Evolutionary conservation across 2,329 filamentous ascomycete genomes (phyloP).

Genomic region (Aspergillus hortae): DNA sequence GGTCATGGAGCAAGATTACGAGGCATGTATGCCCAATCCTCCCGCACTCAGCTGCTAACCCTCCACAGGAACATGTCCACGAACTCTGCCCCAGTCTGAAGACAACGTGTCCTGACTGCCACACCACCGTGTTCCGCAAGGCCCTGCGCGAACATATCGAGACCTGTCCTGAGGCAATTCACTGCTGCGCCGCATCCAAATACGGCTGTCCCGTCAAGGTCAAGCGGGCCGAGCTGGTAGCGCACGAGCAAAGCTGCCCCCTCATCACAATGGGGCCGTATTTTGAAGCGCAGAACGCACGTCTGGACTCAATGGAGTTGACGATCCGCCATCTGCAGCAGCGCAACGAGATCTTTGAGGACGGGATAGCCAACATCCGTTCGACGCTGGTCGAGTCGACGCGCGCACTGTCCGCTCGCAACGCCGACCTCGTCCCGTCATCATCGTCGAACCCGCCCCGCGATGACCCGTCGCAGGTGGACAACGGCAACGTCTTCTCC

Average conservation of each 20-base stretch:
- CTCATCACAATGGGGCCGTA: constrained; percentile 47
- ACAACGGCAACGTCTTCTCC: constrained; percentile 26
- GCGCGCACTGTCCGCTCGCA: constrained; percentile 14
- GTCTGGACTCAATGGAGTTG: constrained; percentile 42
- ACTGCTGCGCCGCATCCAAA: constrained; percentile 36
- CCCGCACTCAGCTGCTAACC: not conserved
- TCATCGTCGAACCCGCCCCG: constrained; percentile 9
- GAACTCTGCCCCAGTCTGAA: constrained; percentile 36
- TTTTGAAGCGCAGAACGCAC: constrained; percentile 41
- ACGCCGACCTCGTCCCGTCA: constrained; percentile 11
- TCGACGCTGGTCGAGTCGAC: constrained; percentile 34
- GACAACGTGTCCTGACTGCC: constrained; percentile 37
- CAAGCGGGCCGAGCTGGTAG: constrained; percentile 34
- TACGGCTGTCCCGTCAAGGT: constrained; percentile 43
- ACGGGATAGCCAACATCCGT: constrained; percentile 42
- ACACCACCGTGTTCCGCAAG: constrained; percentile 28
- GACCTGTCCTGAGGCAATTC: constrained; percentile 34
- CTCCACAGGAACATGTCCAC: constrained; percentile 31
- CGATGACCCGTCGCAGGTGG: constrained; percentile 13
- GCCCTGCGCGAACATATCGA: constrained; percentile 35
- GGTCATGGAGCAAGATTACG: constrained; percentile 54
- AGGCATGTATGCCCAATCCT: constrained; percentile 33
- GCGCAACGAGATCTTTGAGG: constrained; percentile 47
- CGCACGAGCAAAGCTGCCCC: constrained; percentile 49
- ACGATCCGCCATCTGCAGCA: constrained; percentile 44